phyloP scores from a whole-genome alignment of 2,329 filamentous ascomycete genomes.

The Colletotrichum magnum region DNA sequence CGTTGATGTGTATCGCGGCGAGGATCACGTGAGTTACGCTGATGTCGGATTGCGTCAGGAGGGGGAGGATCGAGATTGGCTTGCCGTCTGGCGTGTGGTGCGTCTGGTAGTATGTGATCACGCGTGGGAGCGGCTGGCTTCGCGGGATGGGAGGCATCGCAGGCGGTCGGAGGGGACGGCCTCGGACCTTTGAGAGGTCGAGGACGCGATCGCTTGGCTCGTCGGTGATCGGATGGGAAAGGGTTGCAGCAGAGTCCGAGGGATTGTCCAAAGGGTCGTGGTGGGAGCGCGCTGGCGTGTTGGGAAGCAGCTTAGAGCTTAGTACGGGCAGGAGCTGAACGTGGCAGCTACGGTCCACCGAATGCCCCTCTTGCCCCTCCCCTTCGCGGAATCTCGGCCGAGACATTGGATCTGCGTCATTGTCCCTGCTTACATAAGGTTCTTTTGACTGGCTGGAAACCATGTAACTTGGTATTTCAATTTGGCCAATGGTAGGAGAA shows the following conservation, averaged over 20 bases:
- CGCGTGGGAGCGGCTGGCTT: constrained; percentile 56
- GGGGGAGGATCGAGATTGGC: constrained; percentile 67
- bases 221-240: not conserved
- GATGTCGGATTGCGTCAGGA: constrained; percentile 63
- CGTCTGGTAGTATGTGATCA: constrained; percentile 69
- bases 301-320: constrained; percentile 3
- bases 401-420: constrained; percentile 2
- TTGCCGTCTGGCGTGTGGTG: constrained; percentile 61
- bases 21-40: constrained; percentile 85
- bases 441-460: too few relatives aligned
- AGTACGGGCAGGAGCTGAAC: constrained; percentile 10
- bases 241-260: constrained; percentile 10
- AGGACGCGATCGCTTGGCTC: not conserved
- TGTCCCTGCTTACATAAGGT: too few relatives aligned
- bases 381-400: not conserved
- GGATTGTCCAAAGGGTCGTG: constrained; percentile 1
- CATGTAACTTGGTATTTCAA: too few relatives aligned
- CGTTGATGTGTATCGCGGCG: constrained; percentile 88
- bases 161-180: not conserved
- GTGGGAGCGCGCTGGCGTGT: constrained; percentile 6
- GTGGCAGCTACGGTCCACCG: not conserved
- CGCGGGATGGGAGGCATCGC: constrained; percentile 39
- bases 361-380: not conserved
- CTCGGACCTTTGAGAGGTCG: constrained; percentile 11
- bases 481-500: too few relatives aligned